Evolutionary conservation across 805 yeast genomes (phyloP), one percentile per base, ranked within the genome.

Genomic region (Candida silvatica): DNA sequence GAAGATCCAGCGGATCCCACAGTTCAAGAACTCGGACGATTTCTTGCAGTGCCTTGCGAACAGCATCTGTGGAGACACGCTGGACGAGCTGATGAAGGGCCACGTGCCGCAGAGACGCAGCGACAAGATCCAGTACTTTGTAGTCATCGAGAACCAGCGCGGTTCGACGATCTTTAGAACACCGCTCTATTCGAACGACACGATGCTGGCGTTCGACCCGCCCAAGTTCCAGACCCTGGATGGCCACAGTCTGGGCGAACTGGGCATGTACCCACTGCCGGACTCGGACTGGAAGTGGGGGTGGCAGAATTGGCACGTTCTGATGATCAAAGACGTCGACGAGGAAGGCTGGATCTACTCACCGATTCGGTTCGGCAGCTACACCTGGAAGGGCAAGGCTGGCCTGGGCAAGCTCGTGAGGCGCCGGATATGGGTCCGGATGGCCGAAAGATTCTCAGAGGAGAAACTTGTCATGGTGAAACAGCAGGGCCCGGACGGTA

Each of bases 291-390:
- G 79, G 80, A 38, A 44, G 34, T 73, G 80, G 80, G 45, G 58
- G 17, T 73, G 80, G 80, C 58, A 57, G n/a, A 48, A 47, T 28
- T 72, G 78, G 79, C 67, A 70, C 38, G 62, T 69, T 3, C 46
- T 71, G 38, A 72, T 71, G 78, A 53, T 64, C 29, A 59, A 62
- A 32, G 77, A 73, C 42, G 75, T 71, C 20, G 80, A 73, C 44
- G 77, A 72, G 40, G 68, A 67, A 40, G 80, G 80, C 3, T 73
- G 78, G 77, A 52, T 66, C 3, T 73, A 73, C 43, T 62, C 71
- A 27, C 41, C 49, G n/a, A 32, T 63, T 2, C 43, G 65, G 14
- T 69, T 69, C 47, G 58, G 57, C 9, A 56, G 67, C 34, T 49
- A 48, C 30, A 48, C 52, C 27, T 73, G 80, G 80, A 67, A 66